These are phyloP conservation scores for Pyrenochaeta sp. DNA, from an alignment of 2,329 filamentous ascomycete species.

Conservation along the genomic window DNA sequence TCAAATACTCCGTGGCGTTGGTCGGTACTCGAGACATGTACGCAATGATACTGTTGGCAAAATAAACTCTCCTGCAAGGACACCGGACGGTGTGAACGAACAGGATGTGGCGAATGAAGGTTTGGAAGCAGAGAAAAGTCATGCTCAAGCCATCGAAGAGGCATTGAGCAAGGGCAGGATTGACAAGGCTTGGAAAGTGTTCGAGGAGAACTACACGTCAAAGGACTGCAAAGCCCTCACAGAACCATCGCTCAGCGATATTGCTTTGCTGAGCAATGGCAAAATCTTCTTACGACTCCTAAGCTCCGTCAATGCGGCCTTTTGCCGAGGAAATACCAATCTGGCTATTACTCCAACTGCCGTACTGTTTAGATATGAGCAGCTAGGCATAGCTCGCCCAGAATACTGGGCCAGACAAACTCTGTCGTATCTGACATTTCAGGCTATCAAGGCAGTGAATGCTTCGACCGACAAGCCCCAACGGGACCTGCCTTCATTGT, in stretches of 20 bases:
- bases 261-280: slow-evolving; percentile 23
- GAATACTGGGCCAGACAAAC: slow-evolving; percentile 30
- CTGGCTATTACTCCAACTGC: slow-evolving; percentile 29
- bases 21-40: slow-evolving; percentile 30
- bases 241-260: slow-evolving; percentile 27
- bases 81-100: not conserved
- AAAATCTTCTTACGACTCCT: slow-evolving; percentile 35
- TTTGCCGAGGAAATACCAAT: slow-evolving; percentile 20
- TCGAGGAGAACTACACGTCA: slow-evolving; percentile 37
- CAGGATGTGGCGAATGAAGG: not conserved
- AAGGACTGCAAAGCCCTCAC: slow-evolving; percentile 40
- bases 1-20: not conserved
- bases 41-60: not conserved
- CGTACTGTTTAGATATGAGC: slow-evolving; percentile 39
- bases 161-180: slow-evolving; percentile 11
- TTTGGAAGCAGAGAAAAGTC: not conserved
- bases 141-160: slow-evolving; percentile 12
- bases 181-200: slow-evolving; percentile 37
- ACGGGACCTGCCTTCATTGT: slow-evolving; percentile 25
- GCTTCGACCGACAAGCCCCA: slow-evolving; percentile 2
- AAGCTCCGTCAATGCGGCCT: slow-evolving; percentile 15
- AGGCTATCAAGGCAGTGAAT: slow-evolving; percentile 28
- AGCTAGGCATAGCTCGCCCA: slow-evolving; percentile 33
- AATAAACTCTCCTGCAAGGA: not conserved
- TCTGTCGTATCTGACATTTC: slow-evolving; percentile 33